Base-by-base conservation (phyloP, 352 stramenopile genomes). In the Thalassiosira exigua region DNA sequence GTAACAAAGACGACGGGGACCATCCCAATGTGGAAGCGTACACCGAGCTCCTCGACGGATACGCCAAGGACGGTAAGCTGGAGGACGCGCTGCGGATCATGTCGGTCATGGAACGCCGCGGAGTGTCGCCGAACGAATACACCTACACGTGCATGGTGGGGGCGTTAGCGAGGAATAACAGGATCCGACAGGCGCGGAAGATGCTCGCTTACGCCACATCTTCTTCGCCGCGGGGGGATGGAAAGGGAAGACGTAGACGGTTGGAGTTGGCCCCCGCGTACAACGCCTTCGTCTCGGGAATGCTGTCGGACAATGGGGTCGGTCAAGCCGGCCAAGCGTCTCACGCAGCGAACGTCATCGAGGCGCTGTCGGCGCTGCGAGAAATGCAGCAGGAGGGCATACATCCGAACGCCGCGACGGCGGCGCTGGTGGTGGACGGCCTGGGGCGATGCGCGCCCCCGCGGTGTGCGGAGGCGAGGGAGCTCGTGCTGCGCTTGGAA, bases 21-120 rank as follows among this genome's bases (percentile, higher is more conserved):
- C 88, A 93, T 84, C 85, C 85, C 21, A 93, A 93, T 33, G 76
- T 89, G 19, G 88, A 93, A 79, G 88, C 88, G 0, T 93, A 93
- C 53, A 93, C 88, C 5, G 72, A 82, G 22, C 57, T 91, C 27
- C 44, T 93, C 17, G 84, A 91, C 78, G 85, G 69, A 39, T 91
- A 90, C 66, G 78, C 78, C 24, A 92, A 92, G 50, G 53, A 70
- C 61, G 73, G 71, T 39, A 42, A 85, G 27, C 57, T 93, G 2
- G 75, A 89, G 9, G 85, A 89, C 41, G 75, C 83, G 9, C 26
- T 87, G 14, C 19, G 41, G 29, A 60, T 86, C 1, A 73, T 92
- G 42, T 73, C 82, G 53, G 41, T 75, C 2, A 93, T 93, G 88
- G 69, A 78, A 68, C 36, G 77, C 53, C 57, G 75, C 22, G 65